Evolutionary conservation across 2,329 filamentous ascomycete genomes (phyloP).

Genomic region (Trichophyton verrucosum): DNA sequence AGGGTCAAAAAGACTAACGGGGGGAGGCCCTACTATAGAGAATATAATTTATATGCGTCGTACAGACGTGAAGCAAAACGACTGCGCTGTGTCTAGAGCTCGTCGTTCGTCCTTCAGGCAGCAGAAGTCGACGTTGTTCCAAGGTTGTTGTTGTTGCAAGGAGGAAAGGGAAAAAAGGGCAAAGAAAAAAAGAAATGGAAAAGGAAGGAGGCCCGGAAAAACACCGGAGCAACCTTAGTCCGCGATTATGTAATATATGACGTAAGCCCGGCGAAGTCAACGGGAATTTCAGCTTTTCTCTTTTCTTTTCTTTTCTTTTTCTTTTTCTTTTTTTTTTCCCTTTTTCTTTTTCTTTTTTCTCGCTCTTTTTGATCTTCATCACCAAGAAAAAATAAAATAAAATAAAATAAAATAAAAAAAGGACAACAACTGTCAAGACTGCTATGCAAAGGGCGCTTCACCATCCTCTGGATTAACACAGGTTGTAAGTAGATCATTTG

Average conservation of each 20-base stretch:
- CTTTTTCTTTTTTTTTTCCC: background rate
- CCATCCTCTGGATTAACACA: too few relatives aligned
- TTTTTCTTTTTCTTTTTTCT: background rate
- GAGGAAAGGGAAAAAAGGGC: conserved; percentile 4
- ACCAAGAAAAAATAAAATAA: too few relatives aligned
- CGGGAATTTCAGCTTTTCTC: background rate
- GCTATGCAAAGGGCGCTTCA: too few relatives aligned
- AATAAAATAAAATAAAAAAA: background rate
- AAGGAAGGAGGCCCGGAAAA: background rate
- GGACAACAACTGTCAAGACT: too few relatives aligned
- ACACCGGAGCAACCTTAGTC: background rate
- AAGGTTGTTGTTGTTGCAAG: background rate
- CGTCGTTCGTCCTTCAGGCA: background rate
- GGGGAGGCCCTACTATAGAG: background rate
- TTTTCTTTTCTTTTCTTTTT: background rate
- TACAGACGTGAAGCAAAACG: background rate
- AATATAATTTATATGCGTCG: background rate
- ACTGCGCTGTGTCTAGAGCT: background rate
- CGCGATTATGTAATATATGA: background rate
- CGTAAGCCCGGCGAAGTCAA: background rate
- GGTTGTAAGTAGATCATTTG: too few relatives aligned
- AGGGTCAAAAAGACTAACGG: background rate
- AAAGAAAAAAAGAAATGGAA: background rate
- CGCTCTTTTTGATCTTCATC: background rate
- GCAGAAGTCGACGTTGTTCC: background rate